Base-by-base conservation (phyloP, 495 filamentous ascomycete species). In the Neurospora sp. region DNA sequence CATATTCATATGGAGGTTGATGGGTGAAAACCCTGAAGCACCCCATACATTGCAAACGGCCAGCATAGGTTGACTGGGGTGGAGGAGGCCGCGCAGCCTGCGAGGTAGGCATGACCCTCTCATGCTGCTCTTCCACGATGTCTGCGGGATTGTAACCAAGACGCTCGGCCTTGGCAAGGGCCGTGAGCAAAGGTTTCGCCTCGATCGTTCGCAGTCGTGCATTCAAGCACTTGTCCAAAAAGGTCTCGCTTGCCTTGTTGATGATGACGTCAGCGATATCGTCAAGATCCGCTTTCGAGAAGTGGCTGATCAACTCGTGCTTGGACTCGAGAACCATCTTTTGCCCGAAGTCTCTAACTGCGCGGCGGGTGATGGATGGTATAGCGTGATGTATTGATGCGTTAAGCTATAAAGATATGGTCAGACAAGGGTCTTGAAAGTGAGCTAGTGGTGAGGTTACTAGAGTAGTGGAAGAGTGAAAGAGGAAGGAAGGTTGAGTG, bases 151-250 rank as follows among this genome's bases (percentile, higher is more conserved):
- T 79, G 70, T 86, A 87, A 8, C 85, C 85, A 16, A 87, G 81
- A 16, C 85, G 80, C 75, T 86, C 83, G 4, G 85, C 85, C 35
- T 79, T 80, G 1, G 85, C 85, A 9, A 87, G 81, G 39, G 84
- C 82, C 69, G 85, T 86, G 72, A 86, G 81, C 41, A 87, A 76
- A 16, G 83, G 80, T 20, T 81, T 80, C 0, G 84, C 84, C 44
- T 84, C 83, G 59, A 86, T 86, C 1, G 84, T 87, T 39, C 74
- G 72, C 4, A 87, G 76, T 8, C 85, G 82, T 72, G 78, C 80
- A 59, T 81, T 83, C 1, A 86, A 59, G 27, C 80, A 83, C 71
- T 77, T 81, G 75, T 87, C 85, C 14, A 86, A 77, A 72, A 87
- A 87, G 8, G 71, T 65, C n/a, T 84, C 77, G 71, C 83, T 84